Evolutionary conservation across 495 filamentous ascomycete genomes (phyloP).

Genomic region (Xylaria grammica): DNA sequence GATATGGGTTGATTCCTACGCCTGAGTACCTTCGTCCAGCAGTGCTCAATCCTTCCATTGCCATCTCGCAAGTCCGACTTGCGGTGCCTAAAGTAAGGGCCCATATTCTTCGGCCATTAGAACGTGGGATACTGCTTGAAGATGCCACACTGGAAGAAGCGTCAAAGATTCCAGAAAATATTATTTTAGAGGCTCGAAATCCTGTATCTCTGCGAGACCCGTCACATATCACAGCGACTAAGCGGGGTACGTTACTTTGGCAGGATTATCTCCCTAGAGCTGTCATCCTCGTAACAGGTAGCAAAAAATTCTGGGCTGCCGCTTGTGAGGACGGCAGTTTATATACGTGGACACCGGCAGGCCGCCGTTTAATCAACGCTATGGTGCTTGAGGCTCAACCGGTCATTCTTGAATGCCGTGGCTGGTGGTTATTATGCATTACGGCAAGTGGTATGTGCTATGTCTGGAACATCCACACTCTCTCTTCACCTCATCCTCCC

Average conservation of each 20-base stretch:
- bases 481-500: constrained; percentile 84
- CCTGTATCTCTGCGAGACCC: constrained; percentile 73
- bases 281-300: constrained; percentile 86
- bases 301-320: constrained; percentile 86
- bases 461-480: constrained; percentile 90
- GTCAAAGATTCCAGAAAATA: constrained; percentile 63
- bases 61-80: constrained; percentile 83
- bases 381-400: constrained; percentile 90
- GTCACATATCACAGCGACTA: constrained; percentile 77
- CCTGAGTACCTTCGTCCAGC: constrained; percentile 90
- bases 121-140: constrained; percentile 52
- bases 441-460: constrained; percentile 87
- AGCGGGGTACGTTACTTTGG: constrained; percentile 86
- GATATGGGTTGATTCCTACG: constrained; percentile 69
- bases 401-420: constrained; percentile 87
- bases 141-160: constrained; percentile 60
- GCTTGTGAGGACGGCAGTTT: constrained; percentile 94
- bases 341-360: constrained; percentile 94
- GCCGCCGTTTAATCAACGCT: constrained; percentile 80
- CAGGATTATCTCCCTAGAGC: constrained; percentile 87
- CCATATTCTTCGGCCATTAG: constrained; percentile 72
- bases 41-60: constrained; percentile 77
- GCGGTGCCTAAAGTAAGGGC: constrained; percentile 87
- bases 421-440: constrained; percentile 87
- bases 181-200: constrained; percentile 55